Conservation (phyloP, 2,329 filamentous ascomycete species). For the Hypoxylon sp. region DNA sequence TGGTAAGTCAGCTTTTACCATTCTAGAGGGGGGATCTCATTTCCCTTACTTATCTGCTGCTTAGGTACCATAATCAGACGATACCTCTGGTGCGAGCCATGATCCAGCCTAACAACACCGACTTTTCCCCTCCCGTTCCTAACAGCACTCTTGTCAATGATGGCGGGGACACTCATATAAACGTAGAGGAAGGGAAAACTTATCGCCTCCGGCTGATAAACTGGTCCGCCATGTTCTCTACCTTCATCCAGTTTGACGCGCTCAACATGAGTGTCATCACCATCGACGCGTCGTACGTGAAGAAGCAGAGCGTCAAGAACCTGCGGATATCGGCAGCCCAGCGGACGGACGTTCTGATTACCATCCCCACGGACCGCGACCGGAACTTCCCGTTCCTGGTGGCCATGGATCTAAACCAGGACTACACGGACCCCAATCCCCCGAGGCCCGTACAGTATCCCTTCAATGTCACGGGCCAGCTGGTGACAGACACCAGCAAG, state of each 20-base stretch:
- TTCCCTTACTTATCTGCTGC: slow-evolving; percentile 45
- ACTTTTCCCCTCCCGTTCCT: slow-evolving; percentile 52
- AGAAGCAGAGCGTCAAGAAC: slow-evolving; percentile 48
- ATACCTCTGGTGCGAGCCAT: slow-evolving; percentile 50
- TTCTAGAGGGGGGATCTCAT: slow-evolving; percentile 44
- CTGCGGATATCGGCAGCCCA: slow-evolving; percentile 54
- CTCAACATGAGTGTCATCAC: slow-evolving; percentile 56
- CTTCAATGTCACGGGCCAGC: slow-evolving; percentile 54
- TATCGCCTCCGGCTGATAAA: slow-evolving; percentile 58
- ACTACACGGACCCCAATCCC: slow-evolving; percentile 46
- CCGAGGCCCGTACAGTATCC: slow-evolving; percentile 28
- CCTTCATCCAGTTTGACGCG: slow-evolving; percentile 54
- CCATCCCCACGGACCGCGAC: slow-evolving; percentile 48
- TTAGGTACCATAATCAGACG: slow-evolving; percentile 54
- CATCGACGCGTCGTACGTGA: slow-evolving; percentile 53
- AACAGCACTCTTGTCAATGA: slow-evolving; percentile 55
- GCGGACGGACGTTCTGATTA: slow-evolving; percentile 57
- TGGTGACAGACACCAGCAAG: slow-evolving; percentile 49
- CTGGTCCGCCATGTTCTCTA: slow-evolving; percentile 53
- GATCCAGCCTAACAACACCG: slow-evolving; percentile 51
- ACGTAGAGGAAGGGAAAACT: slow-evolving; percentile 52
- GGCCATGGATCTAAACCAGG: slow-evolving; percentile 54
- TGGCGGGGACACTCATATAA: slow-evolving; percentile 48
- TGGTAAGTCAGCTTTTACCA: slow-evolving; percentile 55
- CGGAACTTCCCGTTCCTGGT: slow-evolving; percentile 55